Conservation (phyloP, 2,329 filamentous ascomycete genomes). For the Rutstroemia sp. region DNA sequence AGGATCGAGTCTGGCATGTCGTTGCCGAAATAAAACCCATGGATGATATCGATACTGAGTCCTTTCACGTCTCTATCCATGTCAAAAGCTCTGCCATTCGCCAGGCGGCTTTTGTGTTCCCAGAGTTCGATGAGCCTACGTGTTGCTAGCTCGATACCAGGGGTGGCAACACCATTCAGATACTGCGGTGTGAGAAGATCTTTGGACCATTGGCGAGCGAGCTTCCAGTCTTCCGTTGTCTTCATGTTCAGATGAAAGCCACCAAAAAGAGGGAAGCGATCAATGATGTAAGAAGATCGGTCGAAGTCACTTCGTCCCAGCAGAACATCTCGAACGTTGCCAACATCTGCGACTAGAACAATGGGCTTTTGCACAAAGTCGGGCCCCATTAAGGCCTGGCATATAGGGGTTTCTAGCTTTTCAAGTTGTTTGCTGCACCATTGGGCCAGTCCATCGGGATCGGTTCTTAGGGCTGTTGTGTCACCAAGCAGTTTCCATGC, state of each 20-base stretch:
- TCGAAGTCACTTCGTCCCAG: not conserved
- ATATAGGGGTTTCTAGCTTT: not conserved
- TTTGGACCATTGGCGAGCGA: not conserved
- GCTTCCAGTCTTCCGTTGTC: not conserved
- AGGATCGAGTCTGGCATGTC: not conserved
- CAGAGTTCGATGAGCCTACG: not conserved
- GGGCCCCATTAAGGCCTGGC: not conserved
- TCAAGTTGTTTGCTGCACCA: not conserved
- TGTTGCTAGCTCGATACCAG: not conserved
- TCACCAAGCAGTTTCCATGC: too few relatives aligned
- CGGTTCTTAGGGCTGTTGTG: too few relatives aligned
- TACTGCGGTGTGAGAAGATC: not conserved
- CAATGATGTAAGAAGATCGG: not conserved
- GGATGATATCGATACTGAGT: not conserved
- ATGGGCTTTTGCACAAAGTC: not conserved
- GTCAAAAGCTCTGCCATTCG: not conserved
- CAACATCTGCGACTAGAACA: not conserved
- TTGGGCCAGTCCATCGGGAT: too few relatives aligned
- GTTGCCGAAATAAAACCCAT: not conserved
- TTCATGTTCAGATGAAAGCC: not conserved
- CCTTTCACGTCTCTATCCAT: not conserved
- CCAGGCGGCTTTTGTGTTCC: not conserved
- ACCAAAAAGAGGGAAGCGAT: not conserved
- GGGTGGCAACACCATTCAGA: not conserved
- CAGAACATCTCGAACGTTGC: not conserved